phyloP scores from a whole-genome alignment of 2,329 filamentous ascomycete species.

The Scedosporium minutisporum region DNA sequence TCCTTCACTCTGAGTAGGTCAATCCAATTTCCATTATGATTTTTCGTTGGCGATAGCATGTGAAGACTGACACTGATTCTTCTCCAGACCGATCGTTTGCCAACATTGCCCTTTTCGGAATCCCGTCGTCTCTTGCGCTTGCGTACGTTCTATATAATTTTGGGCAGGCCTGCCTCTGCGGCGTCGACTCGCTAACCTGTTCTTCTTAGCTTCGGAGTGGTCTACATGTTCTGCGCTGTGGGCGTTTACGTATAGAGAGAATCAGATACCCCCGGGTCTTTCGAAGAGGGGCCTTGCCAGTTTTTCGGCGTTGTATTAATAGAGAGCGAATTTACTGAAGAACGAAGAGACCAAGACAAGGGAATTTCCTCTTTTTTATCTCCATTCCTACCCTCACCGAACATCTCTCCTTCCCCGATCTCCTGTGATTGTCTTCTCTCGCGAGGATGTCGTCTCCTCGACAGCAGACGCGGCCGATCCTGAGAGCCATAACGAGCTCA shows the following conservation, averaged over 20 bases:
- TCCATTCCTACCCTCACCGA: constrained; percentile 9
- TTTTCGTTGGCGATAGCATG: not conserved
- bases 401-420: constrained; percentile 12
- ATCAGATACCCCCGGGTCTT: constrained; percentile 34
- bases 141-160: constrained; percentile 52
- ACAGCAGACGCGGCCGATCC: constrained; percentile 40
- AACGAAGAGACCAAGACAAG: constrained; percentile 2
- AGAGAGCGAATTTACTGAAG: not conserved
- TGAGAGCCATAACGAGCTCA: constrained; percentile 68
- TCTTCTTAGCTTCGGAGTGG: constrained; percentile 68
- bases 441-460: constrained; percentile 1
- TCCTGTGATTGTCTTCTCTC: constrained; percentile 13
- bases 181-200: constrained; percentile 12
- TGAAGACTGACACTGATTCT: not conserved
- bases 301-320: constrained; percentile 9
- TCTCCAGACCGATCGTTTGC: constrained; percentile 65
- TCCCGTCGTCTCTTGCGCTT: constrained; percentile 81
- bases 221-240: constrained; percentile 98
- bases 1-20: constrained; percentile 76
- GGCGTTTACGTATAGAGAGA: constrained; percentile 78
- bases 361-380: not conserved
- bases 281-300: constrained; percentile 16
- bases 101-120: constrained; percentile 66
- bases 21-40: not conserved
- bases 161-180: not conserved